These are phyloP conservation scores for Glycine latifolia DNA, from an alignment of 306 rosid species.

Conservation along the genomic window DNA sequence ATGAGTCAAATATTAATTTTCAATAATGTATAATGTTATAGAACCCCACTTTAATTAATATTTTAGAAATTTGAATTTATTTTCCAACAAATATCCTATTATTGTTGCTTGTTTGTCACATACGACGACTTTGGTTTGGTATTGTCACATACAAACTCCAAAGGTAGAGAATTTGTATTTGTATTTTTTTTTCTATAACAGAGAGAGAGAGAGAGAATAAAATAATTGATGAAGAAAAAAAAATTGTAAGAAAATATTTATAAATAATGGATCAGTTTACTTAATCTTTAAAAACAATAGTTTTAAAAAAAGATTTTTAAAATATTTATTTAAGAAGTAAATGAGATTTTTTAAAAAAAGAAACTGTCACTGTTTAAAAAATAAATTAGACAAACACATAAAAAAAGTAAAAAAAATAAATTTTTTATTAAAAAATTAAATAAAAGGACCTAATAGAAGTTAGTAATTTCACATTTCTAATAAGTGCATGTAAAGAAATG, in stretches of 20 bases:
- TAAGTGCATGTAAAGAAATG: background rate
- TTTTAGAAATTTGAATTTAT: background rate
- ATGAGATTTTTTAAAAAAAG: too few species aligned
- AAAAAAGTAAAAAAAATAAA: too few species aligned
- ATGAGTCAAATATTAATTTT: background rate
- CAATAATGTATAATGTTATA: background rate
- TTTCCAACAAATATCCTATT: background rate
- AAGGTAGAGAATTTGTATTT: background rate
- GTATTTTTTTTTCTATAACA: background rate
- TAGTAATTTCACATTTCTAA: background rate
- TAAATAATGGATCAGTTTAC: too few species aligned
- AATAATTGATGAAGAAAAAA: background rate
- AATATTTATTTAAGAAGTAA: too few species aligned
- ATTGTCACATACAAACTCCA: too few species aligned
- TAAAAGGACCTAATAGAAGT: too few species aligned
- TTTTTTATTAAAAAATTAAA: too few species aligned
- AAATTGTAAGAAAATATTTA: too few species aligned
- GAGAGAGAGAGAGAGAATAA: background rate
- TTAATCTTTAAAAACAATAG: too few species aligned
- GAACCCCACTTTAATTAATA: background rate
- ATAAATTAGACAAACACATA: too few species aligned
- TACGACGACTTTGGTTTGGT: background rate
- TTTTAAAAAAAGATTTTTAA: too few species aligned
- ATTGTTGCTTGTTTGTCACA: background rate
- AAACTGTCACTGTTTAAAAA: too few species aligned